Evolutionary conservation across 2,329 filamentous ascomycete genomes (phyloP), one percentile per base, ranked within the genome.

Genomic region (Aspergillus viridinutans): DNA sequence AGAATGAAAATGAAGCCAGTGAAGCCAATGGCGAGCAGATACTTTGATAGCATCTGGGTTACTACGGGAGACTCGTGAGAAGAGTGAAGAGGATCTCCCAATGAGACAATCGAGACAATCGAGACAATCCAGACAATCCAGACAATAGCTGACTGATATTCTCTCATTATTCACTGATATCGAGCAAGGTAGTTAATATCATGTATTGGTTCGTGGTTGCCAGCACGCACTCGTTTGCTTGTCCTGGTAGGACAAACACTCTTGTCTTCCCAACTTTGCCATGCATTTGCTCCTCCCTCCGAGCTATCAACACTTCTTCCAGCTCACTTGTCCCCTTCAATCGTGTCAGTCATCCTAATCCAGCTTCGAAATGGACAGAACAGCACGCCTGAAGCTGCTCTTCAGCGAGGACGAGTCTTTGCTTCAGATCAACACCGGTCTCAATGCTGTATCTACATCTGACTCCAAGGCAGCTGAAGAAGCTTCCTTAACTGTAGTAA

Each of bases 371-470:
- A 72, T 72, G 70, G 61, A 64, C n/a, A 56, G 52, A 35, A 17
- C 17, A 26, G 61, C 64, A 21, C 66, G 71, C 21, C 61, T 74
- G 14, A 61, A 61, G 26, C 51, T 73, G 28, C 65, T 74, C 42
- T 72, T 74, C 50, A 50, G 57, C 7, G 52, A 62, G 4, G 67
- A 73, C 49, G 57, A 61, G 32, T 49, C 49, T 10, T 60, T 73
- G 29, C 52, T 72, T 20, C 50, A 59, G 9, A 49, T 62, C n/a
- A 56, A 69, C 51, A 64, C 64, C 12, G 55, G 59, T 25, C 59
- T 65, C 20, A 55, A 60, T 42, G 47, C 35, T 12, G 21, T 42
- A 25, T 43, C 40, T 20, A 20, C 29, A 20, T 6, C 35, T 38
- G 53, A 58, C 45, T 14, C 25, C 14, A 20, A 54, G 51, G 5